Evolutionary conservation across 106 monocot genomes (phyloP), one percentile per base, ranked within the genome.

Genomic region (Phalaenopsis equestris): DNA sequence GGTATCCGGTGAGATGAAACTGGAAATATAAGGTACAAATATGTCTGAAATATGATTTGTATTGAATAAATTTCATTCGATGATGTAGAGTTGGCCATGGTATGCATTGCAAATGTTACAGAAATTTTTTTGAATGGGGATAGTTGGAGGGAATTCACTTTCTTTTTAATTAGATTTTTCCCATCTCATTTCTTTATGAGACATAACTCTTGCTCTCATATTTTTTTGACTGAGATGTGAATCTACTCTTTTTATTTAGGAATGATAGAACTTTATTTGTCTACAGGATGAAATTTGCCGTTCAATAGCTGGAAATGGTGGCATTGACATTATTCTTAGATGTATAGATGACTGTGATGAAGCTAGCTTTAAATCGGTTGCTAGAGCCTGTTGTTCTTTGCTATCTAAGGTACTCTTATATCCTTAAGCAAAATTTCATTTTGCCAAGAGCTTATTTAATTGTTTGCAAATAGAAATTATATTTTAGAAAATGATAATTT

Each of bases 201-300:
- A n/a, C 6, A 61, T 0, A 61, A 61, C n/a, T 61, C 5, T 61
- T n/a, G 61, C 5, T 61, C 61, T 61, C 19, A 61, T 7, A 12
- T 57, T 4, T n/a, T 21, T 61, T n/a, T 61, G 7, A 68, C 38
- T 68, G 68, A 68, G 68, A 21, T 61, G 19, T 37, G 11, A 68
- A 12, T 37, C 2, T 19, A 24, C 2, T 68, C 14, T 24, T 61
- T 61, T 61, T 21, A 61, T 61, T n/a, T 10, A 61, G 21, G 4
- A 57, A 4, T 57, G 18, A 30, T 30, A 30, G 30, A 30, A 30
- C 30, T 30, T 30, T 30, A 30, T 30, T 30, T 14, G 56, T 30
- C 38, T 72, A 8, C 88, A 98, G 97, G 97, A 98, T 87, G 97
- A 94, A 86, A 98, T 98, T 82, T 98, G 97, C 84, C 84, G 85